These are phyloP conservation scores for Amphirosellinia nigrospora DNA, from an alignment of 495 filamentous ascomycete genomes.

Conservation along the genomic window DNA sequence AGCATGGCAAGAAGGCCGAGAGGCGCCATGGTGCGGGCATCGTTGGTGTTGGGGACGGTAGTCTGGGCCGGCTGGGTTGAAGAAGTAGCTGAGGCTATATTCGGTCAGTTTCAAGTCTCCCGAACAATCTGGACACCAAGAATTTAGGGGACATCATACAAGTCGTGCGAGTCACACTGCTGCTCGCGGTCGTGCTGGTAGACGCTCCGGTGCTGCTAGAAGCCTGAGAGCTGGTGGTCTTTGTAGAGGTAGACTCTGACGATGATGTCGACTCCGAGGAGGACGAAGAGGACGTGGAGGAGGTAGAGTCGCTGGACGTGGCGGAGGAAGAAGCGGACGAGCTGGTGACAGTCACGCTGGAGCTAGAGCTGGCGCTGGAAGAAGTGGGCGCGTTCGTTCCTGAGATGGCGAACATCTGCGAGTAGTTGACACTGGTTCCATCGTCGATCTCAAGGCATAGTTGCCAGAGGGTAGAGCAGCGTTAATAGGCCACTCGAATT, in stretches of 20 bases:
- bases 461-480: conserved; percentile 44
- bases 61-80: conserved; percentile 25
- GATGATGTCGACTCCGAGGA: conserved; percentile 34
- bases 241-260: conserved; percentile 29
- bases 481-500: conserved; percentile 45
- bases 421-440: conserved; percentile 49
- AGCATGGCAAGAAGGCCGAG: conserved; percentile 36
- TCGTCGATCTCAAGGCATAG: conserved; percentile 54
- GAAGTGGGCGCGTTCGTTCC: conserved; percentile 38
- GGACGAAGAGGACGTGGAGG: too few relatives aligned
- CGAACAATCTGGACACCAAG: not conserved
- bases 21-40: conserved; percentile 34
- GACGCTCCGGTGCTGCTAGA: conserved; percentile 25
- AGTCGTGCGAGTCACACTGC: conserved; percentile 31
- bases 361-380: conserved; percentile 30
- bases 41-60: conserved; percentile 35
- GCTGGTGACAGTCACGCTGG: conserved; percentile 25
- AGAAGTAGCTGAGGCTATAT: conserved; percentile 30
- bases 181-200: conserved; percentile 35
- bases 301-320: conserved; percentile 40
- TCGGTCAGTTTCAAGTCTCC: conserved; percentile 25
- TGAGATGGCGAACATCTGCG: conserved; percentile 41
- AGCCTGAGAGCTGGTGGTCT: conserved; percentile 27
- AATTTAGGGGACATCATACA: conserved; percentile 19
- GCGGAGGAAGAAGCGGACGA: conserved; percentile 30